phyloP scores from a whole-genome alignment of 305 asterid genomes.

The Plantago lanceolata region DNA sequence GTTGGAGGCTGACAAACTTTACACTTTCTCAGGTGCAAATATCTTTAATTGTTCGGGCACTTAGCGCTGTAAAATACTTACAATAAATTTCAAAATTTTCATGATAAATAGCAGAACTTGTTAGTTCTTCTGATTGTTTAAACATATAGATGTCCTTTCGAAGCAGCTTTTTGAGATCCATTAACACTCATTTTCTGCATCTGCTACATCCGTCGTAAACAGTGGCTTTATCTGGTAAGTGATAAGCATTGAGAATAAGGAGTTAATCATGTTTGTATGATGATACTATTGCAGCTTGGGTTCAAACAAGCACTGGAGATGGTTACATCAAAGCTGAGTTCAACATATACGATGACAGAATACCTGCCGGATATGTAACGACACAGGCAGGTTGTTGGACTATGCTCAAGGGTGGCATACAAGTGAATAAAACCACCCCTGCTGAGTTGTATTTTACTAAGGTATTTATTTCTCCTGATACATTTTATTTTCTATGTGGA shows the following conservation, averaged over 20 bases:
- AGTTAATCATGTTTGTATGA: not conserved
- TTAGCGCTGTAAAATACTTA: too few relatives aligned
- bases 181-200: too few relatives aligned
- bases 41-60: not conserved
- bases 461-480: constrained; percentile 1
- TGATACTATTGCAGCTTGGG: not conserved
- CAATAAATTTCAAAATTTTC: too few relatives aligned
- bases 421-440: constrained; percentile 8
- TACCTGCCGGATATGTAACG: constrained; percentile 15
- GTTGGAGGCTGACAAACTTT: constrained; percentile 10
- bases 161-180: too few relatives aligned
- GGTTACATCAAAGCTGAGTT: not conserved
- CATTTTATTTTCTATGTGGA: too few relatives aligned
- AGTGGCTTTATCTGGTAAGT: too few relatives aligned
- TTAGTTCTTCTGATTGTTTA: too few relatives aligned
- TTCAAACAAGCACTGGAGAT: constrained; percentile 2
- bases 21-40: constrained; percentile 7
- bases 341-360: not conserved
- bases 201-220: too few relatives aligned
- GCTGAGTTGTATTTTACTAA: constrained; percentile 13
- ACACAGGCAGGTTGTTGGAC: constrained; percentile 23
- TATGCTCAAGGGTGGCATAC: constrained; percentile 25
- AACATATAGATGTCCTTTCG: too few relatives aligned
- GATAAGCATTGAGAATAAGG: too few relatives aligned
- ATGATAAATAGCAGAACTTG: not conserved